These are phyloP conservation scores for Rhizopus sp. DNA, from an alignment of 371 early-diverging fungal genomes.

Conservation along the genomic window DNA sequence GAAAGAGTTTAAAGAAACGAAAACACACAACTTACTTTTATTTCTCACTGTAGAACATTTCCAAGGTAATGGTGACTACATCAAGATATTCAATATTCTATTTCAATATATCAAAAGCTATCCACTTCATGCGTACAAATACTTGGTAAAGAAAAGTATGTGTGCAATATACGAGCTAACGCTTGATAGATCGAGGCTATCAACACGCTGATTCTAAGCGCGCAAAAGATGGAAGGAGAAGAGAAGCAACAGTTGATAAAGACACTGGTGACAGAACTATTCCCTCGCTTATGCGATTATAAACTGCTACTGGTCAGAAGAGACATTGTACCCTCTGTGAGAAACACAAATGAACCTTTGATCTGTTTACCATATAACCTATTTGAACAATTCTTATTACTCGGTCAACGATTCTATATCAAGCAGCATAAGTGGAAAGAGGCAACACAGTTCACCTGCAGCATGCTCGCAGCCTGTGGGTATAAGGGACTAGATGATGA, in stretches of 20 bases:
- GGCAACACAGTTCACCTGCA: conserved; percentile 37
- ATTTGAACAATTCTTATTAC: conserved; percentile 45
- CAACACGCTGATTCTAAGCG: conserved; percentile 33
- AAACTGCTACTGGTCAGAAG: conserved; percentile 33
- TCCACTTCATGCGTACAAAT: conserved; percentile 52
- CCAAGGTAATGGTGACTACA: conserved; percentile 40
- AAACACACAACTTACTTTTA: background rate
- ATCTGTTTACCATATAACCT: conserved; percentile 39
- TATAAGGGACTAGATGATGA: conserved; percentile 12
- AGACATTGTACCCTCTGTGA: conserved; percentile 39
- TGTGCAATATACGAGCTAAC: background rate
- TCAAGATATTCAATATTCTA: conserved; percentile 23
- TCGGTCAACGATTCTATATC: conserved; percentile 48
- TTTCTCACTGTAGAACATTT: conserved; percentile 23
- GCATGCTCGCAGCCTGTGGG: conserved; percentile 45
- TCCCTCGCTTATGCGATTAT: conserved; percentile 48
- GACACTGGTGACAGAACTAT: conserved; percentile 38
- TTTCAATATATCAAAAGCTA: conserved; percentile 48
- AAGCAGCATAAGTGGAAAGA: conserved; percentile 40
- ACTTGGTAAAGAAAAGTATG: conserved; percentile 30
- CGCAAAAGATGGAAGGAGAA: conserved; percentile 31
- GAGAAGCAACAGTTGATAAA: conserved; percentile 32
- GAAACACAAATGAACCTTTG: conserved; percentile 47
- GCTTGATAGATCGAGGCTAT: conserved; percentile 39
- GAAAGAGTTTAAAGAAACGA: conserved; percentile 2